Conservation (phyloP, 257 asterid species). For the Handroanthus guayacan region DNA sequence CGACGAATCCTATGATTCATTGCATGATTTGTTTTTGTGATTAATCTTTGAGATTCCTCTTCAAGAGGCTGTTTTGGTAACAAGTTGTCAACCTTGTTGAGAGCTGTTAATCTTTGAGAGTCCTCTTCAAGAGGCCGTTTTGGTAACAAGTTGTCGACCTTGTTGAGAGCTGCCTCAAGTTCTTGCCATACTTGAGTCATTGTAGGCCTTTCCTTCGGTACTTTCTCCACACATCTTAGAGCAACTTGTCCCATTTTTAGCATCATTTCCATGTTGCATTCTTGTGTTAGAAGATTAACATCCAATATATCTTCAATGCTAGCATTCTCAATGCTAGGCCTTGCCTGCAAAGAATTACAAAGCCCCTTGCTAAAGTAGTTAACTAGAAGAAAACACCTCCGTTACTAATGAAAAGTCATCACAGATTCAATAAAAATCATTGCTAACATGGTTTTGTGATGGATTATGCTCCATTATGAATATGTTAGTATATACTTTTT, state of each 20-base stretch:
- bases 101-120: constrained; percentile 30
- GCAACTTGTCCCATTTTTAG: constrained; percentile 70
- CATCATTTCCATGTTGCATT: constrained; percentile 69
- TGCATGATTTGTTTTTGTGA: background rate
- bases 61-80: background rate
- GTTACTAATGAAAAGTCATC: too few species aligned
- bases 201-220: constrained; percentile 76
- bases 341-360: constrained; percentile 56
- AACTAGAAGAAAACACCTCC: too few species aligned
- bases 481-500: too few species aligned
- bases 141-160: constrained; percentile 1
- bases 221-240: constrained; percentile 63
- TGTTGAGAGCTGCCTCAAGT: constrained; percentile 55
- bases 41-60: constrained; percentile 5
- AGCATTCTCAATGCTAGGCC: constrained; percentile 67
- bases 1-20: background rate
- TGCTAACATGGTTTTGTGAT: too few species aligned
- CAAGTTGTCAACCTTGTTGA: constrained; percentile 24
- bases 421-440: too few species aligned
- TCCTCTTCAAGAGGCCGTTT: background rate
- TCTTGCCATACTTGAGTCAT: constrained; percentile 73
- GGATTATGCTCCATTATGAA: too few species aligned
- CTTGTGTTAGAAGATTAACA: constrained; percentile 59
- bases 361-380: too few species aligned
- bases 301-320: constrained; percentile 63